phyloP scores from a whole-genome alignment of 495 filamentous ascomycete species.

The Xylaria flabelliformis region DNA sequence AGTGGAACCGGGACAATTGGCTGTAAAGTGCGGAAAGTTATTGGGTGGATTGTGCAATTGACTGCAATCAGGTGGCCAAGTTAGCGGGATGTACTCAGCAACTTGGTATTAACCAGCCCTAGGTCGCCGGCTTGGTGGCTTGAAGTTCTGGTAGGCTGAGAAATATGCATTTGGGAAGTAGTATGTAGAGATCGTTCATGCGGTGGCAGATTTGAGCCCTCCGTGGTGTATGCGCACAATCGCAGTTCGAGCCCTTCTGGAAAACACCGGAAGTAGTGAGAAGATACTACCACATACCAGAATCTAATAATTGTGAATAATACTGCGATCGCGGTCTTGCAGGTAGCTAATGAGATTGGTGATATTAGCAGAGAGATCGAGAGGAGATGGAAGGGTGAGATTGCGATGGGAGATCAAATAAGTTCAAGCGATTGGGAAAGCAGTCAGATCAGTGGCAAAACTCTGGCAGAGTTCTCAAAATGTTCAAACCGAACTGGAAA shows the following conservation, averaged over 20 bases:
- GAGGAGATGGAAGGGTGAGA: not conserved
- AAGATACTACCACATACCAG: not conserved
- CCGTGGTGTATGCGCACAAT: not conserved
- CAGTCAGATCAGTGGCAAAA: not conserved
- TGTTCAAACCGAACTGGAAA: not conserved
- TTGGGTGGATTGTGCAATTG: not conserved
- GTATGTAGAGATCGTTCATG: too few species aligned
- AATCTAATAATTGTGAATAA: not conserved
- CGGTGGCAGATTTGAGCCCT: not conserved
- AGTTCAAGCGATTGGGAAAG: not conserved
- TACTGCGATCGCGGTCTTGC: not conserved
- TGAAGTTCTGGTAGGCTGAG: not conserved
- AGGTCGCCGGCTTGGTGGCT: not conserved
- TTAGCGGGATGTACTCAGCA: not conserved
- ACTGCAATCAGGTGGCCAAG: not conserved
- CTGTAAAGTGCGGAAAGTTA: not conserved
- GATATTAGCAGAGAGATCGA: conserved; percentile 1
- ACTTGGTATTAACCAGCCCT: not conserved
- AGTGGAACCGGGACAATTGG: not conserved
- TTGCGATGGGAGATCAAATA: not conserved
- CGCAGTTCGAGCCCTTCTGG: not conserved
- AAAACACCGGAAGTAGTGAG: not conserved
- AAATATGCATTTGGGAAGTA: not conserved
- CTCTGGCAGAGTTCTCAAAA: not conserved
- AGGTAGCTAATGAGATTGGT: not conserved